Base-by-base conservation (phyloP, 768 basidiomycete species). In the Calocybe gangraenosa region DNA sequence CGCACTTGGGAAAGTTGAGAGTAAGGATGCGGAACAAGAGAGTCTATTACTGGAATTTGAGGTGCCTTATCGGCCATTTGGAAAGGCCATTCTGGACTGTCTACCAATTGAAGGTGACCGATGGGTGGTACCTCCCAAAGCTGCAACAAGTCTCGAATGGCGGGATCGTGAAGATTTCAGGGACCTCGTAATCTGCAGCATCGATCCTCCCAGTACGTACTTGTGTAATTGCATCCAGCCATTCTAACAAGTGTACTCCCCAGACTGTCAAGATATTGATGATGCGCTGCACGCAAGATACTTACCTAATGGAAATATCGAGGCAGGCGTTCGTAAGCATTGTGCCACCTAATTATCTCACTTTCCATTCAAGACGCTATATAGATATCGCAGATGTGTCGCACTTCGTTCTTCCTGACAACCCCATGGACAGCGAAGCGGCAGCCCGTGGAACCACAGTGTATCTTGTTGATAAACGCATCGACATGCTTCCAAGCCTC, bases 371-470 rank as follows among this genome's bases (percentile, higher is more conserved):
- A 25, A 32, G 22, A 17, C 44, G 7, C 37, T 25, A 14, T 20
- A 5, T 56, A 98, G 94, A 99, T 60, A 99, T 99, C 51, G 95
- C 95, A 46, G 96, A 99, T 59, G 95, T 99, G 2, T 96, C 95
- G 5, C 83, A 97, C 63, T 99, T 99, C 53, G 95, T 99, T 0
- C 82, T 77, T 42, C 74, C 93, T 1, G 91, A 94, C 56, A 99
- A 87, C 33, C 82, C 94, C 0, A 98, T 99, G 92, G 95, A 99
- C 54, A 83, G 70, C 35, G 95, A 99, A 63, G 95, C 95, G 17
- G 90, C 93, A n/a, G 78, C 92, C 14, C 74, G 95, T 49, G 95
- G 95, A 3, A 97, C 95, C 3, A 98, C 95, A 0, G 95, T 99
- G 0, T 99, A 98, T 62, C 79, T 99, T 1, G 95, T 98, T 4